Conservation (phyloP, 495 filamentous ascomycete genomes). For the Lophiotrema nucula region DNA sequence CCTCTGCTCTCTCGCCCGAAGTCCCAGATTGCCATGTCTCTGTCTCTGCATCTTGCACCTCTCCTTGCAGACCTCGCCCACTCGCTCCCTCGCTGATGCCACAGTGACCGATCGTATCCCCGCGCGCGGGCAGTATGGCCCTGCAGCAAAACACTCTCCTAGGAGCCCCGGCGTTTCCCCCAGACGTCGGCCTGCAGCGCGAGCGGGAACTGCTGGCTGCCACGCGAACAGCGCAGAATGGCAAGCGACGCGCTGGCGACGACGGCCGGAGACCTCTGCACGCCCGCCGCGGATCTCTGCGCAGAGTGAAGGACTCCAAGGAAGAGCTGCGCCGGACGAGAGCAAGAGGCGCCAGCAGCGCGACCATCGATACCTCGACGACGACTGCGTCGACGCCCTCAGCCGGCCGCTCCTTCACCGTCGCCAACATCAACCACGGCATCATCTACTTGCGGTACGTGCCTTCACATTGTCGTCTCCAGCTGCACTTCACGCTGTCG, state of each 20-base stretch:
- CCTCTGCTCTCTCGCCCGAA: slow-evolving; percentile 6
- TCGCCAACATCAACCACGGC: slow-evolving; percentile 91
- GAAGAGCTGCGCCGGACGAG: slow-evolving; percentile 34
- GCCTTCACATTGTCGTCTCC: no score
- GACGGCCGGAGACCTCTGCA: slow-evolving; percentile 13
- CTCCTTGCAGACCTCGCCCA: slow-evolving; percentile 4
- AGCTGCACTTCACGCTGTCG: no score
- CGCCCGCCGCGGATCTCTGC: slow-evolving; percentile 25
- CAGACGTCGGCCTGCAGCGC: slow-evolving; percentile 4
- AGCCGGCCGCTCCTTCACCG: slow-evolving; percentile 69
- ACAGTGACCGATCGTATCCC: slow-evolving; percentile 15
- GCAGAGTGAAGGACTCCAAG: slow-evolving; percentile 34
- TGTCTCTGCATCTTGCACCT: slow-evolving; percentile 22
- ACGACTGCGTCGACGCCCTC: slow-evolving; percentile 7
- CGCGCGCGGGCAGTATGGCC: slow-evolving; percentile 29
- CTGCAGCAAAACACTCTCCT: slow-evolving; percentile 19
- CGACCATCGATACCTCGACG: slow-evolving; percentile 15
- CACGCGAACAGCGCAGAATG: slow-evolving; percentile 5
- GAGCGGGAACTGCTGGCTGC: slow-evolving; percentile 18
- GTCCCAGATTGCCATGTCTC: slow-evolving; percentile 26
- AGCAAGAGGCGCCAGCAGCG: slow-evolving; percentile 21
- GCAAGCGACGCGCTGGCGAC: slow-evolving; percentile 19
- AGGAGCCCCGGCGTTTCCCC: slow-evolving; percentile 16
- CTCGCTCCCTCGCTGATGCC: slow-evolving; percentile 22
- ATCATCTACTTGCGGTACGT: slow-evolving; percentile 90